phyloP scores from a whole-genome alignment of 2,329 filamentous ascomycete species.

The Scedosporium minutisporum region DNA sequence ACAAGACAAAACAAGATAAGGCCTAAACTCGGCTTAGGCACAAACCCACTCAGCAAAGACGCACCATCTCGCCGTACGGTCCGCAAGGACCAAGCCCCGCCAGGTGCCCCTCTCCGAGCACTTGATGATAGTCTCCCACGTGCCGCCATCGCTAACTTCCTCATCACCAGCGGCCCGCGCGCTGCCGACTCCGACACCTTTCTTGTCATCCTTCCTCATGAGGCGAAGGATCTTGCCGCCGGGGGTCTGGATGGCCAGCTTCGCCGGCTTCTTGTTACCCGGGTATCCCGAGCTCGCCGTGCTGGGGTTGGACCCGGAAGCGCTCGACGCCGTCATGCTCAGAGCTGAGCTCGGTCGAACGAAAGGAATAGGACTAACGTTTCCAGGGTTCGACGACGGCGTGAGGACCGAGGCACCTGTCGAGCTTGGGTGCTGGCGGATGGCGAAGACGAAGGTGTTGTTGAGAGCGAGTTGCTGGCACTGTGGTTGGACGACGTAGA shows the following conservation, averaged over 20 bases:
- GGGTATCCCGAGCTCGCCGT: conserved; percentile 39
- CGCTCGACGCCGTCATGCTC: conserved; percentile 53
- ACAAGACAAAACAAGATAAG: not conserved
- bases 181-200: conserved; percentile 37
- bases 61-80: conserved; percentile 78
- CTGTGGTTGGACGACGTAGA: conserved; percentile 94
- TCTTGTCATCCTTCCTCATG: conserved; percentile 68
- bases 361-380: conserved; percentile 51
- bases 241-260: conserved; percentile 88
- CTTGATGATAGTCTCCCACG: conserved; percentile 88
- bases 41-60: conserved; percentile 86
- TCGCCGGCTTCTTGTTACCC: conserved; percentile 73
- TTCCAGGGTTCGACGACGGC: conserved; percentile 36
- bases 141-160: conserved; percentile 57
- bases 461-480: conserved; percentile 81
- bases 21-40: conserved; percentile 14
- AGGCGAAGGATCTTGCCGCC: conserved; percentile 87
- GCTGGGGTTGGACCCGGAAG: conserved; percentile 47
- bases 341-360: conserved; percentile 51
- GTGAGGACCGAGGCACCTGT: conserved; percentile 26
- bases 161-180: conserved; percentile 35
- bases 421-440: conserved; percentile 79
- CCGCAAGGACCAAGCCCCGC: conserved; percentile 72
- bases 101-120: conserved; percentile 73
- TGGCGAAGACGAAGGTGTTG: conserved; percentile 95